These are phyloP conservation scores for Cyberlindnera mississippiensis DNA, from an alignment of 805 yeast genomes.

Conservation along the genomic window DNA sequence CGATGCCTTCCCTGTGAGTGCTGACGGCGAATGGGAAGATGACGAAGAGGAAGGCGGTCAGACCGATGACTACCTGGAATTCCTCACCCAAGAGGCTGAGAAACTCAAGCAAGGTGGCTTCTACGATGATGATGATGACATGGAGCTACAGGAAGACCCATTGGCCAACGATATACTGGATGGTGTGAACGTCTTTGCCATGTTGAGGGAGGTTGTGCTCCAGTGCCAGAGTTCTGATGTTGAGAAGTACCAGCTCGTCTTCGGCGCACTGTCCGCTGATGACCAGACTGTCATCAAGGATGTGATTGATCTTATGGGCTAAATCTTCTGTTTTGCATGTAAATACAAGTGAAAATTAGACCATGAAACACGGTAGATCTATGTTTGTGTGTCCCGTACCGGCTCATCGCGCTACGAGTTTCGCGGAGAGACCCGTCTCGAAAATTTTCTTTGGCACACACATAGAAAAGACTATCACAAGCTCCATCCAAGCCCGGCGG, in stretches of 20 bases:
- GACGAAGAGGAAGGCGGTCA: slow-evolving; percentile 28
- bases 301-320: slow-evolving; percentile 25
- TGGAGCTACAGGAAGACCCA: slow-evolving; percentile 80
- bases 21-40: slow-evolving; percentile 23
- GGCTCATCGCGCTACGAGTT: slow-evolving; percentile 14
- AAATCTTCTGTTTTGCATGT: slow-evolving; percentile 4
- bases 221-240: slow-evolving; percentile 46
- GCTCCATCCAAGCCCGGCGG: background rate
- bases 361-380: background rate
- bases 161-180: slow-evolving; percentile 78
- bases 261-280: slow-evolving; percentile 36
- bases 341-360: background rate
- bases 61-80: slow-evolving; percentile 45
- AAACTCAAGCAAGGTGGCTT: slow-evolving; percentile 34
- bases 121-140: slow-evolving; percentile 47
- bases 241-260: slow-evolving; percentile 44
- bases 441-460: slow-evolving; percentile 11
- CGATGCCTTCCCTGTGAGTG: slow-evolving; percentile 28
- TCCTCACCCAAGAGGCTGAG: slow-evolving; percentile 42
- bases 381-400: slow-evolving; percentile 8
- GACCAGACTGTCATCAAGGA: slow-evolving; percentile 33
- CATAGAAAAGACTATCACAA: background rate
- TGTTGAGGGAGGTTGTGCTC: slow-evolving; percentile 53
- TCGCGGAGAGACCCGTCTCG: slow-evolving; percentile 6
- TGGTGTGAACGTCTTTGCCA: slow-evolving; percentile 62